phyloP scores from a whole-genome alignment of 106 monocot genomes.

The Dioscorea zingiberensis region DNA sequence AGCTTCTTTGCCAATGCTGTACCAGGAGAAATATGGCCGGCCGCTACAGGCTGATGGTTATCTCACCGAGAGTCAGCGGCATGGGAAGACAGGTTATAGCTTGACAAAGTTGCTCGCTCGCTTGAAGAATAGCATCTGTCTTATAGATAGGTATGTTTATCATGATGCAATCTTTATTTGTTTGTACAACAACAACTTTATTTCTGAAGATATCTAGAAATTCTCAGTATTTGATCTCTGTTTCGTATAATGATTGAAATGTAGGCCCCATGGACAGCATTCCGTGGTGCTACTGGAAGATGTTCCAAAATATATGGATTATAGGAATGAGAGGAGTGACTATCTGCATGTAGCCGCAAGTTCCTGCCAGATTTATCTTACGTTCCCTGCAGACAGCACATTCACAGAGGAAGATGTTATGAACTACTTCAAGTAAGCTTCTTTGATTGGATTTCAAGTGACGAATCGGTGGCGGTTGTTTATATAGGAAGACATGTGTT shows the following conservation, averaged over 20 bases:
- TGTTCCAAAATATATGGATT: conserved; percentile 36
- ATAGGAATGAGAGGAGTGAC: conserved; percentile 25
- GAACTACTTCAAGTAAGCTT: conserved; percentile 70
- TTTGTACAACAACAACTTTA: too few relatives aligned
- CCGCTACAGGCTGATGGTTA: conserved; percentile 80
- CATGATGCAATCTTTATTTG: neutral
- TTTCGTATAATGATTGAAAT: neutral
- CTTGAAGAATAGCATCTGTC: conserved; percentile 54
- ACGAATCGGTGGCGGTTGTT: too few relatives aligned
- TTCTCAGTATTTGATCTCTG: too few relatives aligned
- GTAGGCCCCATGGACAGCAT: conserved; percentile 81
- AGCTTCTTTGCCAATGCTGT: conserved; percentile 65
- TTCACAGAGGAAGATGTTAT: conserved; percentile 73
- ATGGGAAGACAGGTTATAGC: conserved; percentile 74
- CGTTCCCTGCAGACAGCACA: conserved; percentile 75
- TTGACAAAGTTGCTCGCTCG: conserved; percentile 73
- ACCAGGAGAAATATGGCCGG: conserved; percentile 73
- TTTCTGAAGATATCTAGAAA: too few relatives aligned
- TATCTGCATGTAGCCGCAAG: conserved; percentile 8
- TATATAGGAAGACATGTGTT: neutral
- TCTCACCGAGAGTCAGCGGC: conserved; percentile 82
- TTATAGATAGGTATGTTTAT: conserved; percentile 59
- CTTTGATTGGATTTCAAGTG: neutral
- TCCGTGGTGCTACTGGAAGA: conserved; percentile 52
- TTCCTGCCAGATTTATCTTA: conserved; percentile 84